phyloP scores from a whole-genome alignment of 768 basidiomycete species.

The Butyriboletus loyo region DNA sequence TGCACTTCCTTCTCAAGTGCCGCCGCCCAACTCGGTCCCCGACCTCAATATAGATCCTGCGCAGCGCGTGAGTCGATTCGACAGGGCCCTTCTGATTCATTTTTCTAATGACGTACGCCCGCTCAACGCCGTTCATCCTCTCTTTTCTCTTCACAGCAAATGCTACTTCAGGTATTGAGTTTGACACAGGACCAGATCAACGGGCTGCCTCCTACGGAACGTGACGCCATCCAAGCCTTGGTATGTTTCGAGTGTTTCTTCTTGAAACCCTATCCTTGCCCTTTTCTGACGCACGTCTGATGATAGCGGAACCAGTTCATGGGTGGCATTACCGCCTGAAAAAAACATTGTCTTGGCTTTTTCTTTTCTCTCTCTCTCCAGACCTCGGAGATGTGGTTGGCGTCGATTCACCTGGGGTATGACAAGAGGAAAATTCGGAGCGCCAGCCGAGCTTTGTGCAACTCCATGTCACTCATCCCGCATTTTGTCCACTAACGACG shows the following conservation, averaged over 20 bases:
- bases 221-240: slow-evolving; percentile 75
- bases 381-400: not conserved
- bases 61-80: slow-evolving; percentile 41
- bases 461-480: not conserved
- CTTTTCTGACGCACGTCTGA: not conserved
- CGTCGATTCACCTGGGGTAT: not conserved
- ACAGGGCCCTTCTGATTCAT: not conserved
- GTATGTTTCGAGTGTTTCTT: slow-evolving; percentile 39
- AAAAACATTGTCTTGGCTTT: not conserved
- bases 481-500: not conserved
- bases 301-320: slow-evolving; percentile 35
- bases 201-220: slow-evolving; percentile 72
- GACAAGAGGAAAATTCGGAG: not conserved
- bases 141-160: slow-evolving; percentile 44
- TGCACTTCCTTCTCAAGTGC: slow-evolving; percentile 27
- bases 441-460: not conserved
- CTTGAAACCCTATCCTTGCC: not conserved
- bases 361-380: not conserved
- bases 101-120: no score
- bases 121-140: not conserved
- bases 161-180: slow-evolving; percentile 84
- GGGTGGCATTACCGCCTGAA: slow-evolving; percentile 28
- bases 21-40: slow-evolving; percentile 34
- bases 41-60: slow-evolving; percentile 42
- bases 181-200: slow-evolving; percentile 83